phyloP scores from a whole-genome alignment of 768 basidiomycete genomes.

The Hirschioporus abietinus region DNA sequence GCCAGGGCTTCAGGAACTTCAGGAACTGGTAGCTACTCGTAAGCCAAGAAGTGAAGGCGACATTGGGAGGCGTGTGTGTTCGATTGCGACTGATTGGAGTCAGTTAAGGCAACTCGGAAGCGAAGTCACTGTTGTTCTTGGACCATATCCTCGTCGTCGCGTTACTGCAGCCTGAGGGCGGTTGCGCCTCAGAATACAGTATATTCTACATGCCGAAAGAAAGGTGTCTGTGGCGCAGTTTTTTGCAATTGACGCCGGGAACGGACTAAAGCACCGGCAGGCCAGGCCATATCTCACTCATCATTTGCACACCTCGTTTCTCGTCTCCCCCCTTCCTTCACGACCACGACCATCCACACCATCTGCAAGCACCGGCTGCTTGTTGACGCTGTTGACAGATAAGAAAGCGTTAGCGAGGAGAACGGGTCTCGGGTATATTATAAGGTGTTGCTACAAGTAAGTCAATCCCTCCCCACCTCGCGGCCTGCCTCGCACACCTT shows the following conservation, averaged over 20 bases:
- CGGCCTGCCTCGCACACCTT: background rate
- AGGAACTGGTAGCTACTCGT: background rate
- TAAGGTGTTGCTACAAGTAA: background rate
- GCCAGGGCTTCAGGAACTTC: background rate
- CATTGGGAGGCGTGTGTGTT: constrained; percentile 1
- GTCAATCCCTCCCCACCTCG: background rate
- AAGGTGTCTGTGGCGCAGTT: background rate
- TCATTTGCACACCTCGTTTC: background rate
- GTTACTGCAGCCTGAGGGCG: background rate
- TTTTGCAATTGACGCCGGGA: background rate
- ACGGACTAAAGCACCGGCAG: background rate
- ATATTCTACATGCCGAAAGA: background rate
- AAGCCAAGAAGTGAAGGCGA: no score
- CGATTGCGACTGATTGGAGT: constrained; percentile 4
- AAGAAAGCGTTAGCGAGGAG: background rate
- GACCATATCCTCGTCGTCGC: background rate
- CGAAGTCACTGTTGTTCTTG: background rate
- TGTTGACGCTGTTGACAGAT: background rate
- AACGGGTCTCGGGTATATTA: background rate
- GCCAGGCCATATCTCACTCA: background rate
- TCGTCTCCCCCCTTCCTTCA: constrained; percentile 1
- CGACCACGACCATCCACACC: background rate
- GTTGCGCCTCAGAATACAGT: background rate
- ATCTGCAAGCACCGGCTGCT: background rate
- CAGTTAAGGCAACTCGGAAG: background rate